phyloP scores from a whole-genome alignment of 192 early-diverging fungal genomes.

The Entomortierella chlamydospora region DNA sequence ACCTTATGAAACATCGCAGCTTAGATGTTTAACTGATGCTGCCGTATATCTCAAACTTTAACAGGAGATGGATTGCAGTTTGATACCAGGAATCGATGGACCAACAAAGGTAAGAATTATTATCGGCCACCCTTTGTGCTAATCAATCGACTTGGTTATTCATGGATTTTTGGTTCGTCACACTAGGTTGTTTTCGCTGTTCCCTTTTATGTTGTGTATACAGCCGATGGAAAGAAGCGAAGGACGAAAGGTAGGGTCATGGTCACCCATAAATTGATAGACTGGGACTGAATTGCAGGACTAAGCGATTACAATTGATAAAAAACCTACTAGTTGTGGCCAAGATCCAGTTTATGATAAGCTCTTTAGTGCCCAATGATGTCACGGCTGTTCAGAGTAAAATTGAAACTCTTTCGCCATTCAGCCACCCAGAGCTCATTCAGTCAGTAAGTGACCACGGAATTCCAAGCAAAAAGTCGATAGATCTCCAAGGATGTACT shows the following conservation, averaged over 20 bases:
- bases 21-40: neutral
- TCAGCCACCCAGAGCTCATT: conserved; percentile 25
- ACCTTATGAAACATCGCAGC: neutral
- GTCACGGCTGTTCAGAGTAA: conserved; percentile 33
- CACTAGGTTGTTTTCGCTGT: conserved; percentile 46
- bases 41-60: neutral
- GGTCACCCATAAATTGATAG: neutral
- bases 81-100: conserved; percentile 32
- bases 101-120: conserved; percentile 33
- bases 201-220: conserved; percentile 25
- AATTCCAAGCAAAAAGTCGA: neutral
- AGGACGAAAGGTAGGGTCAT: conserved; percentile 16
- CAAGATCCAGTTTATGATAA: conserved; percentile 45
- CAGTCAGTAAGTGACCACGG: conserved; percentile 5
- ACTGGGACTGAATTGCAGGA: too few relatives aligned
- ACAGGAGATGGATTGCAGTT: conserved; percentile 49
- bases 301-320: too few relatives aligned
- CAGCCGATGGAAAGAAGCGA: neutral
- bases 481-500: neutral
- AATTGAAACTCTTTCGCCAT: conserved; percentile 24
- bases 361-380: conserved; percentile 35
- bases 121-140: neutral
- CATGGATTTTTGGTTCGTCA: neutral
- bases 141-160: neutral
- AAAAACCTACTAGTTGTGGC: conserved; percentile 25